Conservation (phyloP, 2,329 filamentous ascomycete species). For the Penicillium sp. region DNA sequence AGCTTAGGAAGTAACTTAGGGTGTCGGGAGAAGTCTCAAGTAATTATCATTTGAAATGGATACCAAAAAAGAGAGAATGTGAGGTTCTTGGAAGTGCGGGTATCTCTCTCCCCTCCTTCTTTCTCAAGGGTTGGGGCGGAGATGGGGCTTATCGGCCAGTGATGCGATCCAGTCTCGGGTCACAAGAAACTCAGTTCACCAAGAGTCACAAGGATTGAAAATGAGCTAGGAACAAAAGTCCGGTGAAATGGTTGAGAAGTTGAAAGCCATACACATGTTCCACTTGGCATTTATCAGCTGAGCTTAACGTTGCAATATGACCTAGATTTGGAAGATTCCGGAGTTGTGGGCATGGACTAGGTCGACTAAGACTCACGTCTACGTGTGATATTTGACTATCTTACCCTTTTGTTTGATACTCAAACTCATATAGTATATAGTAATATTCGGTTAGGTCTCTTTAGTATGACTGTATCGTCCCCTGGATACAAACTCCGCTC, state of each 20-base stretch:
- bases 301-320: neutral
- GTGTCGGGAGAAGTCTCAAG: neutral
- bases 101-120: neutral
- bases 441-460: neutral
- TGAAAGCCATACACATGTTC: neutral
- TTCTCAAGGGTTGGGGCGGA: neutral
- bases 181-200: slow-evolving; percentile 2
- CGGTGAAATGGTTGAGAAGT: neutral
- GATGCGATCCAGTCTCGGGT: neutral
- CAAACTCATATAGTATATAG: neutral
- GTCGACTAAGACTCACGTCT: too few species aligned
- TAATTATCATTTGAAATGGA: neutral
- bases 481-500: neutral
- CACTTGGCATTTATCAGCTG: neutral
- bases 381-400: too few species aligned
- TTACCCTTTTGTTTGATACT: neutral
- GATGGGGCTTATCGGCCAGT: slow-evolving; percentile 4
- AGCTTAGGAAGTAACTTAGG: neutral
- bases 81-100: neutral
- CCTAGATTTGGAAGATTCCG: neutral
- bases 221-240: neutral
- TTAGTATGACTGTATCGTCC: neutral
- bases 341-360: too few species aligned
- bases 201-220: slow-evolving; percentile 1
- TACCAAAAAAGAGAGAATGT: neutral